Base-by-base conservation (phyloP, 1,139 yeast genomes). In the Candida albicans region DNA sequence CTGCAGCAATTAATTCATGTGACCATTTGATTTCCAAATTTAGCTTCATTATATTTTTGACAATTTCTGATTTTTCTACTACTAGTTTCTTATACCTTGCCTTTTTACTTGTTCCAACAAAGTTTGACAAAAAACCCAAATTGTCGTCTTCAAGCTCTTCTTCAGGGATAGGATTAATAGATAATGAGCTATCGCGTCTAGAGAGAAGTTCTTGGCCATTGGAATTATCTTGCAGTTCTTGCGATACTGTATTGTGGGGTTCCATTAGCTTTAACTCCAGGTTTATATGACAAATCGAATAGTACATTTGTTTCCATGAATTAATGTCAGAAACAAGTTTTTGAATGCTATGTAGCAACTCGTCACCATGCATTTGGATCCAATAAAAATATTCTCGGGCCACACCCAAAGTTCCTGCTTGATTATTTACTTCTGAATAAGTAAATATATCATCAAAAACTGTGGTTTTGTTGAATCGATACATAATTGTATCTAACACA, bases 1-100 rank as follows among this genome's bases (percentile, higher is more conserved):
- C 87, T 39, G 79, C 73, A 0, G 91, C 90, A 9, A 84, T 54
- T 3, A 60, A 55, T 54, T 84, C 91, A 59, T 85, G 87, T 26
- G 69, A 73, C 41, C 56, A 52, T 49, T 73, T 78, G 34, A 79
- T 58, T 22, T 65, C 71, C n/a, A 51, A 40, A 43, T 67, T 70
- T 33, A 73, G 50, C 13, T 53, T 61, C 62, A 67, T 56, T 41
- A 73, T 64, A 41, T 57, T 56, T 42, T 64, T 62, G 31, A 70
- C 63, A 40, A 62, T 61, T 15, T 70, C 75, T 5, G 69, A 58
- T 45, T 70, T 71, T 14, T 54, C 36, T 13, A 58, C 39, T 4
- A 68, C 44, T 9, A 71, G 49, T 41, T 66, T 61, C 50, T 62
- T 65, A 50, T 71, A 72, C 39, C 66, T 58, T 3, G 68, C 49